phyloP scores from a whole-genome alignment of 148 eudicot species.

The Gaultheria prostrata region DNA sequence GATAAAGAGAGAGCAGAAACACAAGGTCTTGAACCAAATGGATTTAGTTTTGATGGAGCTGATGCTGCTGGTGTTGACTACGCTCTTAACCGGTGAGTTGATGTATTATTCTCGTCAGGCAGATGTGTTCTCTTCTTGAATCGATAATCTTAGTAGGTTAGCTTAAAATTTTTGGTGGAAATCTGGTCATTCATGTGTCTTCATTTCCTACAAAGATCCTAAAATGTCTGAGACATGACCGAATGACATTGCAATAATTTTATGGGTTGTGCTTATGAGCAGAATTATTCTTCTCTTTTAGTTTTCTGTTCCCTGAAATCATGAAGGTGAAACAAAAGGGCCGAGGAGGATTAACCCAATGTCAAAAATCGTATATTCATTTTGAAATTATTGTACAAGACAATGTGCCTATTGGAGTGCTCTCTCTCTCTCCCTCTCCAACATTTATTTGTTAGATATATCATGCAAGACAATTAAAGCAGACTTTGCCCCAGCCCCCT shows the following conservation, averaged over 20 bases:
- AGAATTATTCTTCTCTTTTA: neutral
- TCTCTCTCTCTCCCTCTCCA: neutral
- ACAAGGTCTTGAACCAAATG: conserved; percentile 86
- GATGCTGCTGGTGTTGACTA: conserved; percentile 89
- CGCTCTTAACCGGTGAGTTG: conserved; percentile 75
- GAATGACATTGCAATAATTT: neutral
- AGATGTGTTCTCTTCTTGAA: neutral
- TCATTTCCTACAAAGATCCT: neutral
- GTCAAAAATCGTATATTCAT: neutral
- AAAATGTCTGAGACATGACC: neutral
- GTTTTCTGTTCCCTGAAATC: neutral
- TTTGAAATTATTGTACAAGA: neutral
- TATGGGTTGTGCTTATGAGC: neutral
- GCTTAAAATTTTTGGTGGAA: no score
- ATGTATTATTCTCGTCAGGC: conserved; percentile 10
- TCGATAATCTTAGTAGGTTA: neutral
- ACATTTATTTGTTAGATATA: neutral
- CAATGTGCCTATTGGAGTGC: neutral
- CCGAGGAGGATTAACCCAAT: neutral
- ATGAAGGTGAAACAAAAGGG: neutral
- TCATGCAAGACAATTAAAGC: neutral
- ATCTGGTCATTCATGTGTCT: neutral
- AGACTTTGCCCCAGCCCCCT: neutral
- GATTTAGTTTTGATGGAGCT: conserved; percentile 94
- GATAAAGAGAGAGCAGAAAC: conserved; percentile 90